Percentiles rank a stretch among this genome's conserved stretches.
Conservation (phyloP, 495 filamentous ascomycete genomes). For the Trichoderma virens region DNA sequence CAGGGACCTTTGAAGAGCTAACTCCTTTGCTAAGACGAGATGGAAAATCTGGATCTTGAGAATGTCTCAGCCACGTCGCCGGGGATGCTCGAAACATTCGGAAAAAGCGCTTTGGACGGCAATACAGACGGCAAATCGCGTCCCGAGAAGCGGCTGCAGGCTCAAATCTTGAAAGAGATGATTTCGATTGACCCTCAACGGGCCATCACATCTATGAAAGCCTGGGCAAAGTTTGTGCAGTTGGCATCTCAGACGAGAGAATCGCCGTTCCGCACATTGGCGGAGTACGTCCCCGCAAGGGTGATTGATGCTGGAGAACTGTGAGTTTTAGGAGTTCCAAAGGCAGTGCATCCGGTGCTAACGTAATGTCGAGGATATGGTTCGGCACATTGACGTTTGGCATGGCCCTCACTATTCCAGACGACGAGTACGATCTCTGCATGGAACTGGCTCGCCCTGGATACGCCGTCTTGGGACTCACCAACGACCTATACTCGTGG, state of each 20-base stretch:
- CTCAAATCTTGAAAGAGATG: neutral
- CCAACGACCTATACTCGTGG: slow-evolving; percentile 28
- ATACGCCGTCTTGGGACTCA: slow-evolving; percentile 20
- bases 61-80: neutral
- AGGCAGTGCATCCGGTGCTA: too few relatives aligned
- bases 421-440: neutral
- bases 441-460: slow-evolving; percentile 20
- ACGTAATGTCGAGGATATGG: neutral
- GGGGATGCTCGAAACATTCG: neutral
- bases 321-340: neutral
- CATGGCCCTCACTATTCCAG: neutral
- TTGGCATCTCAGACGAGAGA: neutral
- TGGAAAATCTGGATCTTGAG: neutral
- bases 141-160: neutral
- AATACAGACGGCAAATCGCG: neutral
- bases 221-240: neutral
- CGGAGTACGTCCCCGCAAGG: neutral
- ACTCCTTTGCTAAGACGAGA: neutral
- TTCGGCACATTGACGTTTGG: neutral
- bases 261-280: neutral
- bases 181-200: neutral
- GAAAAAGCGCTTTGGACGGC: neutral
- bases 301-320: neutral
- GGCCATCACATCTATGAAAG: neutral
- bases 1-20: neutral